Evolutionary conservation across 2,329 filamentous ascomycete genomes (phyloP), one percentile per base, ranked within the genome.

Genomic region (Aspergillus ibericus): DNA sequence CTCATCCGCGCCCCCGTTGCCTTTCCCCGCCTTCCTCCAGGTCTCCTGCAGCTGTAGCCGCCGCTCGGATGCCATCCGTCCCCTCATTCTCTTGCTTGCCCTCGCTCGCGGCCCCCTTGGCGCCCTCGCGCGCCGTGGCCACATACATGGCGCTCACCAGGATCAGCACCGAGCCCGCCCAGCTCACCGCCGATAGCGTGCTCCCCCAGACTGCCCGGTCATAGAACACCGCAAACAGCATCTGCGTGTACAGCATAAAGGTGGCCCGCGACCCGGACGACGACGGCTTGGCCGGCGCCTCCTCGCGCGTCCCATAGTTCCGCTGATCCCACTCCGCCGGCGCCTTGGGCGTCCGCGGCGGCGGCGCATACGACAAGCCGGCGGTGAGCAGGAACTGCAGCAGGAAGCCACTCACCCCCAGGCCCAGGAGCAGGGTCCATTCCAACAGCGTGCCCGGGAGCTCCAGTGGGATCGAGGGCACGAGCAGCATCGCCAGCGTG

Each of bases 301-400:
- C 59, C 12, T 59, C 29, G 27, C 38, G 48, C 12, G 48, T 38
- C 5, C 48, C 48, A 38, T 51, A 51, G 20, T 16, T 18, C 16
- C 34, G 36, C 27, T 29, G 27, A 7, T 38, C 35, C 34, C 50
- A 52, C 20, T 42, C 36, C 4, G 15, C 35, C 4, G 36, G n/a
- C 6, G n/a, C 16, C 40, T 34, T 53, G 15, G 22, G 25, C 25
- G 27, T 44, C 22, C 51, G 59, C 3, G 78, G 77, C 1, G 82
- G 83, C 61, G 88, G 88, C 68, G 93, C 89, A 60, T 88, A 85
- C 22, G 88, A 81, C 49, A 97, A 77, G 0, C 91, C 92, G 0
- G 85, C 83, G 1, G 92, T 95, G 16, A 96, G 78, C n/a, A 96
- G 81, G 65, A 92, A 92, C 82, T 96, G 93, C 84, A 93, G 89